Evolutionary conservation across 306 rosid genomes (phyloP).

Genomic region (Quercus aquifolioides): DNA sequence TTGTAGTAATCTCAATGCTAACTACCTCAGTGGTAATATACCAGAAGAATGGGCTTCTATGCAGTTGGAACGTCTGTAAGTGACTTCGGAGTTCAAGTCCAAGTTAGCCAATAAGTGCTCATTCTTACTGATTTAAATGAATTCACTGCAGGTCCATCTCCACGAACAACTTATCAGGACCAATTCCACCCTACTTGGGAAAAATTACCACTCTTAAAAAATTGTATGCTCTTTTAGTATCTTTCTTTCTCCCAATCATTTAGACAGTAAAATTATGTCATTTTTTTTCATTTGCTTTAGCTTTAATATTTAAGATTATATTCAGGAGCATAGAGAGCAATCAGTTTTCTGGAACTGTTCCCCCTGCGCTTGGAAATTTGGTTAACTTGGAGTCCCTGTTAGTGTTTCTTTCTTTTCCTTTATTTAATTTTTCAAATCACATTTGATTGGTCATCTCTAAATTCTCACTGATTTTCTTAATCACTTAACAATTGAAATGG

Average conservation of each 20-base stretch:
- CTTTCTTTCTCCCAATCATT: not conserved
- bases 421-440: not conserved
- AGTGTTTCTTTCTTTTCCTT: not conserved
- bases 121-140: not conserved
- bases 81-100: not conserved
- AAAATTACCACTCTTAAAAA: not conserved
- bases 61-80: constrained; percentile 22
- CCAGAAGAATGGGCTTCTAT: constrained; percentile 25
- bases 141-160: not conserved
- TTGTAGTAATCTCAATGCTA: constrained; percentile 13
- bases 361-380: constrained; percentile 1
- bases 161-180: constrained; percentile 27
- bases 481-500: too few relatives aligned
- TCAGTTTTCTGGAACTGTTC: not conserved
- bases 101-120: too few relatives aligned
- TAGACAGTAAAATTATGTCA: not conserved
- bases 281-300: not conserved
- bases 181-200: constrained; percentile 24
- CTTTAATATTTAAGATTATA: not conserved
- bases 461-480: not conserved
- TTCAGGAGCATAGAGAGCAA: constrained; percentile 24
- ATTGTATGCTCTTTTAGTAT: not conserved
- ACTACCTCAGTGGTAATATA: constrained; percentile 27
- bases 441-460: not conserved
- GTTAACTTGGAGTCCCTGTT: constrained; percentile 12